Evolutionary conservation across 2,329 filamentous ascomycete genomes (phyloP), one percentile per base, ranked within the genome.

Genomic region (Penicillium fuscoglaucum): DNA sequence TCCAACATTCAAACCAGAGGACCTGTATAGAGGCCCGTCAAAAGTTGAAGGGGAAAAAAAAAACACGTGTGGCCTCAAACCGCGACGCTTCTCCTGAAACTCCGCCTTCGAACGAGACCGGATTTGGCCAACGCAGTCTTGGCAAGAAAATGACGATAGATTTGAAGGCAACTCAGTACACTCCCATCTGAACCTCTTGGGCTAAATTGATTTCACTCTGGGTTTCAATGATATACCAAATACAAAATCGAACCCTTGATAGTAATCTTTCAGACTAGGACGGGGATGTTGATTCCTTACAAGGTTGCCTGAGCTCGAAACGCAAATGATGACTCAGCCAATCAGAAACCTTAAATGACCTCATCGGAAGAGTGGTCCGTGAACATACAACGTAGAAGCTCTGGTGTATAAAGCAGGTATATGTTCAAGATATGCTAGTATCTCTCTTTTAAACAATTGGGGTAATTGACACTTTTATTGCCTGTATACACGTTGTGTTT

Each of bases 71-170:
- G 19, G 37, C 26, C 44, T 49, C 10, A 21, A 6, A 54, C 15
- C 28, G 31, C 24, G 29, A 43, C 17, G 9, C 53, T 60, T 53
- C 55, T 57, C 60, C 52, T 56, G 55, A 55, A 39, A 37, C 52
- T 46, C 55, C 46, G 31, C 57, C 58, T 59, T 59, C 39, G 47
- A 62, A 55, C 37, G 53, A 44, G 43, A 57, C 54, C 63, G 59
- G 53, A 59, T 61, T 58, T 52, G 55, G 54, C 44, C 51, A 41
- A 41, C 57, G 46, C 28, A 52, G 56, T 40, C 40, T 61, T 57
- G 57, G 53, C 53, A 19, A 46, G 35, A n/a, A 43, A 51, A 26
- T 43, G 19, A 28, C 33, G 50, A 33, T 46, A 24, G 28, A 15
- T 26, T 33, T 40, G 24, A 55, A 49, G 33, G 10, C 19, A 46